Conservation (phyloP, 2,329 filamentous ascomycete species). For the Biscogniauxia sp. region DNA sequence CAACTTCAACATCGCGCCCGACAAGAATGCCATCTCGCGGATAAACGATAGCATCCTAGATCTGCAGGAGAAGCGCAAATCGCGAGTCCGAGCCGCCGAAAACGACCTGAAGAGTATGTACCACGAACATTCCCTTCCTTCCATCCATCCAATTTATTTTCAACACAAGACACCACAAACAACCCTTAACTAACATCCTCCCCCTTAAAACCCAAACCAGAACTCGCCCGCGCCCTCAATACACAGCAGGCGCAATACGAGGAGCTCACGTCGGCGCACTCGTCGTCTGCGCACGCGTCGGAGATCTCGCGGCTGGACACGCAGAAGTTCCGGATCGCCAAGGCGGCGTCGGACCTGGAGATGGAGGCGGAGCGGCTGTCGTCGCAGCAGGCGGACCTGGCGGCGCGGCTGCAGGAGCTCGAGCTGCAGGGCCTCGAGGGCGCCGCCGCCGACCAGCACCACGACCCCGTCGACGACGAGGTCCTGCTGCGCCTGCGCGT, state of each 20-base stretch:
- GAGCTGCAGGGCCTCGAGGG: conserved; percentile 88
- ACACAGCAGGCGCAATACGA: conserved; percentile 73
- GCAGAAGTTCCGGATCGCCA: conserved; percentile 92
- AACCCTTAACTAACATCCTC: conserved; percentile 7
- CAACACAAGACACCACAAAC: background rate
- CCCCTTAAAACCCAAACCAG: conserved; percentile 36
- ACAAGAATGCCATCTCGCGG: conserved; percentile 79
- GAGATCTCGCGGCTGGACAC: conserved; percentile 87
- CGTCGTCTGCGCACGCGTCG: conserved; percentile 74
- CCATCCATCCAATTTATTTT: conserved; percentile 7
- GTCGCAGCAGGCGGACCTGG: conserved; percentile 72
- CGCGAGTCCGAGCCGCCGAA: conserved; percentile 71
- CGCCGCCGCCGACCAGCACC: conserved; percentile 30
- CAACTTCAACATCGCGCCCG: conserved; percentile 92
- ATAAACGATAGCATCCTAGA: conserved; percentile 80
- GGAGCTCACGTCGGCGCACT: conserved; percentile 73
- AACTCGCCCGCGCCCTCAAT: conserved; percentile 72
- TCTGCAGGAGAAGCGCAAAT: conserved; percentile 78
- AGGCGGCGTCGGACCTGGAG: conserved; percentile 83
- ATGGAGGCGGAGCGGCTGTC: conserved; percentile 93
- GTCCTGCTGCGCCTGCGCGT: conserved; percentile 78
- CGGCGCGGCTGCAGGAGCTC: conserved; percentile 73
- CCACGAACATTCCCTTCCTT: conserved; percentile 21
- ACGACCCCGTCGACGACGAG: conserved; percentile 59
- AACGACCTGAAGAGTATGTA: conserved; percentile 58